Evolutionary conservation across 306 rosid species (phyloP).

Genomic region (Cucurbita moschata): DNA sequence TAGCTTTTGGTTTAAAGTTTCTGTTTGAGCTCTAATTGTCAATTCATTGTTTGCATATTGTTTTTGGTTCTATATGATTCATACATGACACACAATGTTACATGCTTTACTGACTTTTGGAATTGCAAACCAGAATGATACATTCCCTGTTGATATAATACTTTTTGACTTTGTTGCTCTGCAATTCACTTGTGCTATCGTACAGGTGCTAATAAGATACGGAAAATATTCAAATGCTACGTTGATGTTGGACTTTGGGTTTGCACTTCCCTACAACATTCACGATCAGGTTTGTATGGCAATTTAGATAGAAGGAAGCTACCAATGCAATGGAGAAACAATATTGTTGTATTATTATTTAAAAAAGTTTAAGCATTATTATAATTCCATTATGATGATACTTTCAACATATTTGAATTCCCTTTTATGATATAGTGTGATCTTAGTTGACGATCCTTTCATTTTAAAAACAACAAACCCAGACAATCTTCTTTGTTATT

Average conservation of each 20-base stretch:
- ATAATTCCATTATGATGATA: neutral
- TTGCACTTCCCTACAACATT: conserved; percentile 53
- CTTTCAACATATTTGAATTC: neutral
- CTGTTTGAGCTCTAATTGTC: neutral
- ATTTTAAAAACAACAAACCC: neutral
- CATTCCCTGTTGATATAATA: neutral
- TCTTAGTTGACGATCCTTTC: neutral
- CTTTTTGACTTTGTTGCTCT: neutral
- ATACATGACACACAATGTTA: neutral
- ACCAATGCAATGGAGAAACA: neutral
- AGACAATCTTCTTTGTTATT: neutral
- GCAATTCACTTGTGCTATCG: neutral
- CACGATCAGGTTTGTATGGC: conserved; percentile 51
- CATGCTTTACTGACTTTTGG: neutral
- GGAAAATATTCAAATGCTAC: conserved; percentile 76
- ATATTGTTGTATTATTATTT: neutral
- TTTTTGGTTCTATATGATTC: neutral
- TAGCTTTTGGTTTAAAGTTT: neutral
- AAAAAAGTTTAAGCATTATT: neutral
- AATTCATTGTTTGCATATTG: neutral
- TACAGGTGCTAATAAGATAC: conserved; percentile 63
- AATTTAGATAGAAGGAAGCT: neutral
- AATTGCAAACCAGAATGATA: neutral
- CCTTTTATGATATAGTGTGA: neutral
- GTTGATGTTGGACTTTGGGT: conserved; percentile 72